Evolutionary conservation across 2,329 filamentous ascomycete species (phyloP).

Genomic region (Xylaria polymorpha): DNA sequence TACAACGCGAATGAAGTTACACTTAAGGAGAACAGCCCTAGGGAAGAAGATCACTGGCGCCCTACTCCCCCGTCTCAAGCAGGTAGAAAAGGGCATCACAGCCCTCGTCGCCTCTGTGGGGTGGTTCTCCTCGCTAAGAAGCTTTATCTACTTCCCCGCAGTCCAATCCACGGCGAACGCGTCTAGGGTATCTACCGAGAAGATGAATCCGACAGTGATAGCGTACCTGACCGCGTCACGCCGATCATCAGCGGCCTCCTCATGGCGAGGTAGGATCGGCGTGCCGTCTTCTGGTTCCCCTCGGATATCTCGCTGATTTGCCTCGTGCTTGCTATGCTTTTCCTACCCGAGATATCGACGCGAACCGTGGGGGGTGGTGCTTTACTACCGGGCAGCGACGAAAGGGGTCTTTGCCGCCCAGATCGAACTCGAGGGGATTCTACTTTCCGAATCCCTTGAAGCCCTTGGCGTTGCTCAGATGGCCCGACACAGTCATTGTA

Average conservation of each 20-base stretch:
- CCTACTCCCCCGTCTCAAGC: constrained; percentile 27
- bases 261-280: constrained; percentile 20
- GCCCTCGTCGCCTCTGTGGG: constrained; percentile 28
- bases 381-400: not conserved
- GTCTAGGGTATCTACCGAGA: constrained; percentile 29
- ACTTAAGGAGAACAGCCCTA: not conserved
- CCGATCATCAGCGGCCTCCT: constrained; percentile 31
- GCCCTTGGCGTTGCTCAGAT: not conserved
- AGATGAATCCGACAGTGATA: constrained; percentile 40
- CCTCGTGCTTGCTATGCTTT: constrained; percentile 22
- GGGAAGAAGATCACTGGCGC: not conserved
- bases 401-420: not conserved
- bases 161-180: constrained; percentile 23
- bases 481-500: not conserved
- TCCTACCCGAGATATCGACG: constrained; percentile 22
- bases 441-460: constrained; percentile 3
- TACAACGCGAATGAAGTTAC: not conserved
- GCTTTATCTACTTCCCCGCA: constrained; percentile 6
- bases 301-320: constrained; percentile 9
- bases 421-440: not conserved
- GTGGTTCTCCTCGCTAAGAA: constrained; percentile 24
- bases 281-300: constrained; percentile 35
- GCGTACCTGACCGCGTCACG: constrained; percentile 27
- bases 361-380: constrained; percentile 27
- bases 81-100: constrained; percentile 27